phyloP scores from a whole-genome alignment of 495 filamentous ascomycete species.

The Daldinia caldariorum region DNA sequence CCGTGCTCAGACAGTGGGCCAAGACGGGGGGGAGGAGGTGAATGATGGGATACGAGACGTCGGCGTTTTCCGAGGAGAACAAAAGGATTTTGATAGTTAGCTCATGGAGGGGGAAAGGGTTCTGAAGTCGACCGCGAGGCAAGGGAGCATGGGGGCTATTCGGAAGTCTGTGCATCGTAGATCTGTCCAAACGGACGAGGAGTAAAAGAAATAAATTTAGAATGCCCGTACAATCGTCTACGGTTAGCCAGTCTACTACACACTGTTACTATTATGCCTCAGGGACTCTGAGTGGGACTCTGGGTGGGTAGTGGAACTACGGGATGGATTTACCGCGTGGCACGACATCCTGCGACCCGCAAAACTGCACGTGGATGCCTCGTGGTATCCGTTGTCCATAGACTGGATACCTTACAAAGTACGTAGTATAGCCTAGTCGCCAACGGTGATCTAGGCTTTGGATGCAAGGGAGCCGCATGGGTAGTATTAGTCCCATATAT shows the following conservation, averaged over 20 bases:
- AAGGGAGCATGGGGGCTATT: not conserved
- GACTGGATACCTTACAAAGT: no score
- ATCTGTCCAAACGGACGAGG: not conserved
- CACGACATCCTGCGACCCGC: not conserved
- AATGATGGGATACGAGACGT: no score
- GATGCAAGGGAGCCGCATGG: no score
- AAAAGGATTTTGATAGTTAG: not conserved
- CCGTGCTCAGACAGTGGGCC: constrained; percentile 87
- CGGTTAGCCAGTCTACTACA: no score
- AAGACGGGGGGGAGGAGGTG: constrained; percentile 59
- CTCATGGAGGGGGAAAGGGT: not conserved
- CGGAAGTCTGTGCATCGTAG: not conserved
- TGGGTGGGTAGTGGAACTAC: not conserved
- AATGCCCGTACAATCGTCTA: not conserved
- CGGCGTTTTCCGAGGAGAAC: not conserved
- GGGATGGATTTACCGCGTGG: not conserved
- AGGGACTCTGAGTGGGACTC: no score
- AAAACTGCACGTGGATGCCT: no score
- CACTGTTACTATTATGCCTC: no score
- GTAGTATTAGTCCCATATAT: no score
- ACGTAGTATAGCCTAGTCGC: no score
- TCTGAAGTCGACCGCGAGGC: not conserved
- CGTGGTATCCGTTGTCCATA: no score
- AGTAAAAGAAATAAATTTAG: not conserved
- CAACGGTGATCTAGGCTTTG: no score